Evolutionary conservation across 805 yeast species (phyloP).

Genomic region (Groenewaldozyma salmanticensis): DNA sequence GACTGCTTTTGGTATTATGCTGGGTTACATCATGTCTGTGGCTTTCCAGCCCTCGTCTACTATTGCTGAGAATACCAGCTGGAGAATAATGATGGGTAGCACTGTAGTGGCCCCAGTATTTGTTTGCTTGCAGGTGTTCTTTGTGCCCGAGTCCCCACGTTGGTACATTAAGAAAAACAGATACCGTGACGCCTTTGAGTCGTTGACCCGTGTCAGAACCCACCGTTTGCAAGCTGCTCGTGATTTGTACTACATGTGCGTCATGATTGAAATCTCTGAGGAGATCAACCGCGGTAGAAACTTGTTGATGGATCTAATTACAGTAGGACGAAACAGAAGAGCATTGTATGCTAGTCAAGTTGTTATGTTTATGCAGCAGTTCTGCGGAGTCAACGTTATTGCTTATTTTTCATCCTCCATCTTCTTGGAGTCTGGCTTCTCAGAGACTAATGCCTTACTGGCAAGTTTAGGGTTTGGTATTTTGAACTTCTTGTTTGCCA

Average conservation of each 20-base stretch:
- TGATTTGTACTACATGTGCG: slow-evolving; percentile 51
- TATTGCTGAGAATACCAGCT: slow-evolving; percentile 31
- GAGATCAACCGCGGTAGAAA: slow-evolving; percentile 28
- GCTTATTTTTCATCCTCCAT: slow-evolving; percentile 78
- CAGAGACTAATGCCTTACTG: slow-evolving; percentile 50
- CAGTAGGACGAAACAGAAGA: slow-evolving; percentile 72
- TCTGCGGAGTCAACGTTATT: slow-evolving; percentile 83
- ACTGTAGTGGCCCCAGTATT: slow-evolving; percentile 51
- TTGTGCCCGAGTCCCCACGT: slow-evolving; percentile 63
- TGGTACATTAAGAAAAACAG: slow-evolving; percentile 51
- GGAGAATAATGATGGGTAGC: slow-evolving; percentile 62
- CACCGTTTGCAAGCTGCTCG: slow-evolving; percentile 50
- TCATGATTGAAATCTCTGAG: slow-evolving; percentile 36
- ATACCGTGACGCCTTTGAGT: slow-evolving; percentile 39
- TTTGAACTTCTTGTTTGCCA: slow-evolving; percentile 68
- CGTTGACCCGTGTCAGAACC: slow-evolving; percentile 39
- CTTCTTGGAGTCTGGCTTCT: slow-evolving; percentile 57
- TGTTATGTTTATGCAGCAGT: slow-evolving; percentile 84
- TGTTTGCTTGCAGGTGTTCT: slow-evolving; percentile 41
- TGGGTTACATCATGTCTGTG: slow-evolving; percentile 52
- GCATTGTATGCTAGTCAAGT: slow-evolving; percentile 74
- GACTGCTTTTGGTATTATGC: slow-evolving; percentile 66
- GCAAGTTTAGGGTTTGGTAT: slow-evolving; percentile 86
- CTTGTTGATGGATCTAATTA: slow-evolving; percentile 36
- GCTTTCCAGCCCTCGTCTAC: slow-evolving; percentile 40